Evolutionary conservation across 2,329 filamentous ascomycete genomes (phyloP), one percentile per base, ranked within the genome.

Genomic region (Ophiostoma piceae): DNA sequence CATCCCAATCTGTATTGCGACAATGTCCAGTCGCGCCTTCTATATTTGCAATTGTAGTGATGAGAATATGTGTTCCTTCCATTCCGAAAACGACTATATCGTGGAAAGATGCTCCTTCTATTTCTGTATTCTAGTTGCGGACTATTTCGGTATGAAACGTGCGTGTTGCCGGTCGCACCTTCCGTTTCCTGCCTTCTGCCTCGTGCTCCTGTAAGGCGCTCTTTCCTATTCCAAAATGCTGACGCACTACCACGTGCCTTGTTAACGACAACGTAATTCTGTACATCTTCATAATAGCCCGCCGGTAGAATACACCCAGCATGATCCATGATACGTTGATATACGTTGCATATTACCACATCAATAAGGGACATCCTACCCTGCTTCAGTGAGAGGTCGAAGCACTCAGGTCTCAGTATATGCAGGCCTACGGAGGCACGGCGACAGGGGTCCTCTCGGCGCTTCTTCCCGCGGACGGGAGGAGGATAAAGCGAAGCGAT

Each of bases 171-270:
- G 11, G 57, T 29, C 57, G 57, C 57, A 16, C 57, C 57, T 62
- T 62, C 57, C 57, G 51, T 62, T 19, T 35, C 26, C 16, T 32
- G 57, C 14, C 22, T n/a, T 60, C 22, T 26, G 54, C 26, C 54
- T 29, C 7, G 47, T 35, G 35, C 35, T 8, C 35, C 5, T 35
- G 32, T 6, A 3, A 3, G 32, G 32, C 19, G 47, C 14, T 43
- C 47, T 54, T 54, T 4, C 47, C 47, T n/a, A 54, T 54, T 54
- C 47, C 22, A 60, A n/a, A 26, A 12, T 57, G 22, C 47, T 54
- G 47, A 54, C 47, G n/a, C 47, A 60, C n/a, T 16, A 62, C 57
- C 57, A 62, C 57, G 51, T 57, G 51, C 22, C 51, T 14, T 57
- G 51, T 22, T 57, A 26, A 26, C n/a, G 22, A 57, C 22, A 57